These are phyloP conservation scores for Aspergillus hiratsukae DNA, from an alignment of 2,329 filamentous ascomycete genomes.

Conservation along the genomic window DNA sequence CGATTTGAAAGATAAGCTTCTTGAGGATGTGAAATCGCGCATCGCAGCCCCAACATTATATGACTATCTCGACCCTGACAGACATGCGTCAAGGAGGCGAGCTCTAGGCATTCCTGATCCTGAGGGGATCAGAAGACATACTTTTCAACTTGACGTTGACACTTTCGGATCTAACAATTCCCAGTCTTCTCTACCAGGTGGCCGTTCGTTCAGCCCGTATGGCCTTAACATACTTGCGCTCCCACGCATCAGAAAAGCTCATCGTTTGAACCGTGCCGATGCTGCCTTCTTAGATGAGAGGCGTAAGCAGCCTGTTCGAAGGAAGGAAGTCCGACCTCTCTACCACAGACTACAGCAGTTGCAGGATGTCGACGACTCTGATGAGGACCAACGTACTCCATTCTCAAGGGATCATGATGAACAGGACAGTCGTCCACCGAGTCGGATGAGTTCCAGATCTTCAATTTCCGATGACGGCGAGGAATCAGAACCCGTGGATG, in stretches of 20 bases:
- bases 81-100: conserved; percentile 73
- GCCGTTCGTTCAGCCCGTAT: conserved; percentile 35
- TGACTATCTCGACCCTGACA: conserved; percentile 74
- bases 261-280: conserved; percentile 55
- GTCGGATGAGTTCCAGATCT: conserved; percentile 57
- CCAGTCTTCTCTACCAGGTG: conserved; percentile 36
- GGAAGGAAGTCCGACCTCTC: conserved; percentile 68
- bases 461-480: conserved; percentile 49
- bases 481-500: conserved; percentile 8
- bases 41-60: conserved; percentile 77
- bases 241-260: conserved; percentile 69
- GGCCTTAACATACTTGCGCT: conserved; percentile 59
- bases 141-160: conserved; percentile 55
- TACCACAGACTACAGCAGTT: conserved; percentile 73
- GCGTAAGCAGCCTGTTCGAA: conserved; percentile 51
- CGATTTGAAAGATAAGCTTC: conserved; percentile 80
- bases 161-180: conserved; percentile 61
- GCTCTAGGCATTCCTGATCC: conserved; percentile 73
- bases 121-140: conserved; percentile 54
- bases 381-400: conserved; percentile 70
- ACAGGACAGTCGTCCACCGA: conserved; percentile 74
- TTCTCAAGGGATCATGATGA: conserved; percentile 76
- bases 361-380: conserved; percentile 77
- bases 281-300: conserved; percentile 66
- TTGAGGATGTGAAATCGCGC: conserved; percentile 82